These are phyloP conservation scores for Lodderomyces elongisporus DNA, from an alignment of 1,139 yeast species.

Conservation along the genomic window DNA sequence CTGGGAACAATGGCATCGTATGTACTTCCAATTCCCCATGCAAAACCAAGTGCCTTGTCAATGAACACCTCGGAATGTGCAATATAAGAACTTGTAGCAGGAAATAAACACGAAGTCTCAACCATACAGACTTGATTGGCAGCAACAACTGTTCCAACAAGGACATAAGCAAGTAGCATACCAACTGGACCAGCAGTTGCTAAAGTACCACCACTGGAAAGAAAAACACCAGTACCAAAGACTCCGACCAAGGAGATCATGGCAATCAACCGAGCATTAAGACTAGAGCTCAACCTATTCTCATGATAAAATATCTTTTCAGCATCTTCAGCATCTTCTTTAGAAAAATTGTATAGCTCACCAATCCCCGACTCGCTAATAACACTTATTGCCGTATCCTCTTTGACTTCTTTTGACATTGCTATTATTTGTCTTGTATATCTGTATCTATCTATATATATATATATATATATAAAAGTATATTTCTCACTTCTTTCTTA, in stretches of 20 bases:
- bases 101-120: constrained; percentile 28
- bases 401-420: constrained; percentile 2
- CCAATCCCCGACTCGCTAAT: constrained; percentile 5
- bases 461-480: neutral
- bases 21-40: constrained; percentile 20
- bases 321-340: constrained; percentile 8
- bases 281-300: constrained; percentile 11
- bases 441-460: neutral
- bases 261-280: constrained; percentile 27
- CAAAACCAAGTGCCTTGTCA: constrained; percentile 24
- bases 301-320: constrained; percentile 12
- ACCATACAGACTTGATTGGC: constrained; percentile 22
- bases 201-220: constrained; percentile 19
- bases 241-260: constrained; percentile 30
- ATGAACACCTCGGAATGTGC: constrained; percentile 26
- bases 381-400: constrained; percentile 1
- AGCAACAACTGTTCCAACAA: constrained; percentile 20
- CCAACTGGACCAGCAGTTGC: constrained; percentile 20
- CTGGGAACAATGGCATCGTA: constrained; percentile 18
- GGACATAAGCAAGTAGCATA: constrained; percentile 17
- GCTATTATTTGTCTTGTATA: neutral
- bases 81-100: constrained; percentile 24
- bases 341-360: constrained; percentile 7
- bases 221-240: constrained; percentile 24
- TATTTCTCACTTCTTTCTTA: neutral